Conservation (phyloP, 2,329 filamentous ascomycete species). For the Trematosphaeria pertusa region DNA sequence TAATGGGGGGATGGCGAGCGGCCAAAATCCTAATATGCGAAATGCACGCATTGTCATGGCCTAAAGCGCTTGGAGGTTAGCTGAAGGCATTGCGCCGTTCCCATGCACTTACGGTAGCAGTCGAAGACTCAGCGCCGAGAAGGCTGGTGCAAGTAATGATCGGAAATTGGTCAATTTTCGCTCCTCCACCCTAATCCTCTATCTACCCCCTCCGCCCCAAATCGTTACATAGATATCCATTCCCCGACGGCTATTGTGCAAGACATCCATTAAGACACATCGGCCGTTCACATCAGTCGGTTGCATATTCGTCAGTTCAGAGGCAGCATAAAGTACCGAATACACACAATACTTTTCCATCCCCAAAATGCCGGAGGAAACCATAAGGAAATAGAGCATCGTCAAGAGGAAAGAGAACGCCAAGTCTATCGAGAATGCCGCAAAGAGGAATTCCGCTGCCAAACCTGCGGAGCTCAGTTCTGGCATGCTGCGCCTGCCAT, state of each 20-base stretch:
- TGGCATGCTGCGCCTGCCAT: slow-evolving; percentile 39
- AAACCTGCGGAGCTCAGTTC: slow-evolving; percentile 27
- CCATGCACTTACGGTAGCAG: no score
- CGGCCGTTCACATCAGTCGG: slow-evolving; percentile 17
- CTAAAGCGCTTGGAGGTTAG: no score
- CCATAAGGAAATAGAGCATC: slow-evolving; percentile 29
- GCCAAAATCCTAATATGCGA: no score
- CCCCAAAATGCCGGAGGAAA: slow-evolving; percentile 17
- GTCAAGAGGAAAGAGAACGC: slow-evolving; percentile 36
- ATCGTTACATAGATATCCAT: slow-evolving; percentile 11
- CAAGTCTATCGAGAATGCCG: slow-evolving; percentile 45
- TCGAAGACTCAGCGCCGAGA: no score
- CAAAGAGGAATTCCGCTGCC: slow-evolving; percentile 39
- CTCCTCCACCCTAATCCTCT: background rate
- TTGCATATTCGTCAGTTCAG: slow-evolving; percentile 18
- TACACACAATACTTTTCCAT: slow-evolving; percentile 22
- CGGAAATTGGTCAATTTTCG: no score
- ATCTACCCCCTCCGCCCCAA: slow-evolving; percentile 7
- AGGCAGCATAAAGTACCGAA: slow-evolving; percentile 13
- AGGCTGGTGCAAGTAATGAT: no score
- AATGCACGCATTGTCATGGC: no score
- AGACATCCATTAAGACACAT: slow-evolving; percentile 8
- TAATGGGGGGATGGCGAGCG: no score
- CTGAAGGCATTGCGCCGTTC: no score
- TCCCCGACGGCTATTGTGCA: slow-evolving; percentile 7